Evolutionary conservation across 768 basidiomycete species (phyloP).

Genomic region (Tubosaeta sp.): DNA sequence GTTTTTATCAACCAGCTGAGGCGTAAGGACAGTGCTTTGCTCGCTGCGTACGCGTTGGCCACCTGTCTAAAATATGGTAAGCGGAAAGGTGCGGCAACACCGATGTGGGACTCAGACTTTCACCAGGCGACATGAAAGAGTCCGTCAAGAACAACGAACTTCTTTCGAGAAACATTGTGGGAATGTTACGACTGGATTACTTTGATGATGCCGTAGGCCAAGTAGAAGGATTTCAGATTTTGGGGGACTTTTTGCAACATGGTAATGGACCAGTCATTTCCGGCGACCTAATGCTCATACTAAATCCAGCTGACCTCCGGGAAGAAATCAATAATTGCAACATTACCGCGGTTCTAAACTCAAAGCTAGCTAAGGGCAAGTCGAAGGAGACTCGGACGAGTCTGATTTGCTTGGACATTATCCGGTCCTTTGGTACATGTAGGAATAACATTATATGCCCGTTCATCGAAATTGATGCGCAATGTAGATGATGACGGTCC

Average conservation of each 20-base stretch:
- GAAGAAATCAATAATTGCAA: conserved; percentile 8
- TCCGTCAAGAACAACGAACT: conserved; percentile 2
- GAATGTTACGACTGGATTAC: conserved; percentile 21
- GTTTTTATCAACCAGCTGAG: conserved; percentile 15
- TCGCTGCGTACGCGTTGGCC: conserved; percentile 19
- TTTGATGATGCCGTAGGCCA: conserved; percentile 23
- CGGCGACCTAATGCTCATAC: not conserved
- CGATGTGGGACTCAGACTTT: not conserved
- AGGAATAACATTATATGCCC: not conserved
- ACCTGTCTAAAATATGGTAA: conserved; percentile 15
- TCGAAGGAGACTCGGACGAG: conserved; percentile 19
- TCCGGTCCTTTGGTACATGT: conserved; percentile 14
- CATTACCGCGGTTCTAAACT: conserved; percentile 15
- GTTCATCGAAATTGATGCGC: not conserved
- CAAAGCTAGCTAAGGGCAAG: conserved; percentile 12
- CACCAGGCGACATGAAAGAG: conserved; percentile 13
- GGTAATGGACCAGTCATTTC: conserved; percentile 6
- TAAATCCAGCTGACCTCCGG: conserved; percentile 15
- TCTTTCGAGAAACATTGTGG: conserved; percentile 16
- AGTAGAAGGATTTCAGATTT: conserved; percentile 25
- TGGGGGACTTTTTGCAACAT: conserved; percentile 16
- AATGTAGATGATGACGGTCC: conserved; percentile 7
- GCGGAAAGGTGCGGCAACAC: not conserved
- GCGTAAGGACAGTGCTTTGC: conserved; percentile 12
- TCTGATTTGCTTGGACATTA: conserved; percentile 22